Evolutionary conservation across 768 basidiomycete species (phyloP).

Genomic region (Lactarius sp.): DNA sequence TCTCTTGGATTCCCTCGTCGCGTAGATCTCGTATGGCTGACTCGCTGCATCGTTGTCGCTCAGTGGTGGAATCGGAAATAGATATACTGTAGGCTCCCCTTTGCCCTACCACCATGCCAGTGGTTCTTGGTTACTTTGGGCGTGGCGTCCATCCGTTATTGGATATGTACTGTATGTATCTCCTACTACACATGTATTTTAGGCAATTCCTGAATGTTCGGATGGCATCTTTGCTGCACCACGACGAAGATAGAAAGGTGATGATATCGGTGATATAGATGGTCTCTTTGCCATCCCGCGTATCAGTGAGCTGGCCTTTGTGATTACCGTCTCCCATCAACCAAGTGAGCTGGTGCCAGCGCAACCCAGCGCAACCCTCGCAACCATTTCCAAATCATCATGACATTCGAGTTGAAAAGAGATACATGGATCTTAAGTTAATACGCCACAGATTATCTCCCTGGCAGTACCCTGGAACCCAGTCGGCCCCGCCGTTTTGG

Average conservation of each 20-base stretch:
- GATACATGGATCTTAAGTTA: not conserved
- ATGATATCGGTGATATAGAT: too few species aligned
- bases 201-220: not conserved
- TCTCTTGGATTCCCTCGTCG: not conserved
- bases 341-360: too few species aligned
- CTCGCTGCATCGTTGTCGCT: not conserved
- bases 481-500: not conserved
- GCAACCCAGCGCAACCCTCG: not conserved
- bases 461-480: not conserved
- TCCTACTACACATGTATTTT: not conserved
- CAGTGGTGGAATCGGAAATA: conserved; percentile 1
- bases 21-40: not conserved
- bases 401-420: not conserved
- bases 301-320: not conserved
- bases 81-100: conserved; percentile 3
- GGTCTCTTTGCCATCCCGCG: too few species aligned
- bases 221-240: not conserved
- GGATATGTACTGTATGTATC: conserved; percentile 6
- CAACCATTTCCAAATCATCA: not conserved
- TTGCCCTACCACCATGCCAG: not conserved
- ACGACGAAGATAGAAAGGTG: not conserved
- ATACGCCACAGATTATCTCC: not conserved
- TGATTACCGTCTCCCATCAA: not conserved
- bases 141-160: conserved; percentile 10
- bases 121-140: conserved; percentile 9